A percentile compares a stretch with the other conserved stretches of the same genome.
These are phyloP conservation scores for Penicillium roqueforti DNA, from an alignment of 495 filamentous ascomycete species.

Conservation along the genomic window DNA sequence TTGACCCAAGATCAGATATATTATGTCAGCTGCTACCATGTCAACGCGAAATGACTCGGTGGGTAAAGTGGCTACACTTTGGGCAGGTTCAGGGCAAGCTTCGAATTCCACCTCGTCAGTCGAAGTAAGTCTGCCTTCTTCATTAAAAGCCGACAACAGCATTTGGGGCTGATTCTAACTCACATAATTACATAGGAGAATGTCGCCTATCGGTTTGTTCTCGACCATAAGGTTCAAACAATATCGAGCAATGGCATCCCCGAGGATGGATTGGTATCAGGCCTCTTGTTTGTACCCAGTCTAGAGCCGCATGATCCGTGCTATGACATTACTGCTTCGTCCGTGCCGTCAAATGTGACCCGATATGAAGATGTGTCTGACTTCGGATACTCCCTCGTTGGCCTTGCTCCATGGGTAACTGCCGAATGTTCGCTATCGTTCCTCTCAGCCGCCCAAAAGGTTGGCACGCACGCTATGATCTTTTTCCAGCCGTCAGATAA, in stretches of 20 bases:
- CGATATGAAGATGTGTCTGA: conserved; percentile 61
- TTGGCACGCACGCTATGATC: conserved; percentile 61
- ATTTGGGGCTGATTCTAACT: conserved; percentile 2
- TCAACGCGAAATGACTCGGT: conserved; percentile 23
- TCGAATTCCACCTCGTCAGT: conserved; percentile 32
- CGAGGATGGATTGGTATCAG: conserved; percentile 54
- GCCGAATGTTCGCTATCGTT: conserved; percentile 64
- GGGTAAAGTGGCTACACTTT: conserved; percentile 38
- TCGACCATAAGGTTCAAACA: conserved; percentile 61
- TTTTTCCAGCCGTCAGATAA: conserved; percentile 64
- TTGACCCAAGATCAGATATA: neutral
- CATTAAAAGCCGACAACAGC: neutral
- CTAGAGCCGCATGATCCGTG: conserved; percentile 56
- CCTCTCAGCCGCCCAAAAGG: conserved; percentile 55
- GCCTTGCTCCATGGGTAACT: conserved; percentile 84
- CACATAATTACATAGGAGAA: conserved; percentile 41
- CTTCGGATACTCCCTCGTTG: conserved; percentile 57
- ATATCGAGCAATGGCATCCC: conserved; percentile 59
- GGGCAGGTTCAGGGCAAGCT: conserved; percentile 36
- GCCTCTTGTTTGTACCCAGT: conserved; percentile 79
- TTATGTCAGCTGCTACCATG: conserved; percentile 9
- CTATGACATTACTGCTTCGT: conserved; percentile 48
- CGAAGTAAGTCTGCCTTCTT: conserved; percentile 27
- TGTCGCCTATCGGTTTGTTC: conserved; percentile 59
- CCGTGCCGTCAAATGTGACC: conserved; percentile 72